Conservation (phyloP, 2,329 filamentous ascomycete species). For the Aspergillus chevalieri region DNA sequence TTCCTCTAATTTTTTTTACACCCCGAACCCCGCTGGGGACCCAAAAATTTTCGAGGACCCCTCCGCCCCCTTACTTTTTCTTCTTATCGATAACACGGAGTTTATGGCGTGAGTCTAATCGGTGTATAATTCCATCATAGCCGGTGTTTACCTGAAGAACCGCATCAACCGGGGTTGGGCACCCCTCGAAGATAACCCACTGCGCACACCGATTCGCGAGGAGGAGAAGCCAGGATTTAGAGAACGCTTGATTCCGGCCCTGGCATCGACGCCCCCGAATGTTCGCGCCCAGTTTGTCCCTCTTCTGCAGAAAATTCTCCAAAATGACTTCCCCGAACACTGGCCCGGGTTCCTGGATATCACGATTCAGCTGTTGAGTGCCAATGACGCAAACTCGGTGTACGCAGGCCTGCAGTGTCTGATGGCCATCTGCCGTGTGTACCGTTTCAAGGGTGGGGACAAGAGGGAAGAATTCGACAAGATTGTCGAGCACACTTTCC, state of each 20-base stretch:
- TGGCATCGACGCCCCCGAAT: constrained; percentile 71
- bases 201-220: constrained; percentile 72
- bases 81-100: neutral
- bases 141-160: constrained; percentile 97
- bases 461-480: constrained; percentile 83
- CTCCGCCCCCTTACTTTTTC: constrained; percentile 13
- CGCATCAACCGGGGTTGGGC: constrained; percentile 90
- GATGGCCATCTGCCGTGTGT: constrained; percentile 88
- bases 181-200: constrained; percentile 65
- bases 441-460: constrained; percentile 84
- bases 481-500: constrained; percentile 87
- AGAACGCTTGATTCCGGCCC: constrained; percentile 79
- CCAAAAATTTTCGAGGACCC: constrained; percentile 4
- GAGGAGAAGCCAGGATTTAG: constrained; percentile 83
- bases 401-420: constrained; percentile 92
- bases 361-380: constrained; percentile 79
- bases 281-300: constrained; percentile 91
- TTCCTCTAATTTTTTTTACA: constrained; percentile 3
- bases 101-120: constrained; percentile 6
- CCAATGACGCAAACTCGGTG: constrained; percentile 77
- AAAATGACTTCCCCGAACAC: constrained; percentile 87
- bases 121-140: constrained; percentile 42
- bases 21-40: neutral
- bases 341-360: constrained; percentile 95
- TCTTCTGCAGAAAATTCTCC: constrained; percentile 89